Evolutionary conservation across 139 green algal genomes (phyloP).

Genomic region (Chlamydomonas sp.): DNA sequence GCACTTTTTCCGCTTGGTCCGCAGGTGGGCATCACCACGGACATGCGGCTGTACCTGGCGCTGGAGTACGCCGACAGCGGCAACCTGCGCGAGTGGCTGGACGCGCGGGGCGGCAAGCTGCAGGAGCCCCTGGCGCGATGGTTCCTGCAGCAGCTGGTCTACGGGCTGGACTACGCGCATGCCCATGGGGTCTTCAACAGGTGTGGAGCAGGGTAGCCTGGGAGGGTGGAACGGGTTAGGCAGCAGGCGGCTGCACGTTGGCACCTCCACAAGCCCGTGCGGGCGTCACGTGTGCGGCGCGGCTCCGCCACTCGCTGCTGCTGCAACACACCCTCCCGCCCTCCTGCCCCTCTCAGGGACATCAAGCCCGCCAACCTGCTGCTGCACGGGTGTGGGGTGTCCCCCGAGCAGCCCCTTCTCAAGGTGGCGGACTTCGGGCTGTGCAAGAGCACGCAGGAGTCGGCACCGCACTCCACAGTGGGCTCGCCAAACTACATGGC

Average conservation of each 20-base stretch:
- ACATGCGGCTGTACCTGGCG: constrained; percentile 10
- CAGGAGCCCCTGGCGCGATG: constrained; percentile 87
- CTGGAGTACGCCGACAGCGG: constrained; percentile 47
- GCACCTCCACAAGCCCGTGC: neutral
- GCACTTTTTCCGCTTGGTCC: neutral
- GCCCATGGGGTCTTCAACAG: constrained; percentile 75
- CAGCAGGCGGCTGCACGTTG: neutral
- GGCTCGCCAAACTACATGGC: constrained; percentile 39
- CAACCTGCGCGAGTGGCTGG: constrained; percentile 16
- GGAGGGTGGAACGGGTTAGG: neutral
- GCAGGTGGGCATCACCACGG: constrained; percentile 26
- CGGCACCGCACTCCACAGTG: constrained; percentile 12
- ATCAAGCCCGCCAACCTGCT: constrained; percentile 41
- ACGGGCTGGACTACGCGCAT: constrained; percentile 89
- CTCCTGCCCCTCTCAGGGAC: neutral
- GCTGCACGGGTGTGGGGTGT: neutral
- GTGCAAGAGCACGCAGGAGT: constrained; percentile 12
- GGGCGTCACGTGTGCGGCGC: neutral
- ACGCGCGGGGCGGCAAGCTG: constrained; percentile 58
- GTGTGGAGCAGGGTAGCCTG: neutral
- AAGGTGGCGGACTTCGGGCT: constrained; percentile 34
- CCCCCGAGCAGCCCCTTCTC: neutral
- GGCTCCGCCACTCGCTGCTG: neutral
- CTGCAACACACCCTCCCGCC: neutral
- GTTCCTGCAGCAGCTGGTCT: constrained; percentile 93